Percentiles rank a stretch among this genome's conserved stretches.
Evolutionary conservation across 345 rosid genomes (phyloP).

Genomic region (Dimocarpus longan): DNA sequence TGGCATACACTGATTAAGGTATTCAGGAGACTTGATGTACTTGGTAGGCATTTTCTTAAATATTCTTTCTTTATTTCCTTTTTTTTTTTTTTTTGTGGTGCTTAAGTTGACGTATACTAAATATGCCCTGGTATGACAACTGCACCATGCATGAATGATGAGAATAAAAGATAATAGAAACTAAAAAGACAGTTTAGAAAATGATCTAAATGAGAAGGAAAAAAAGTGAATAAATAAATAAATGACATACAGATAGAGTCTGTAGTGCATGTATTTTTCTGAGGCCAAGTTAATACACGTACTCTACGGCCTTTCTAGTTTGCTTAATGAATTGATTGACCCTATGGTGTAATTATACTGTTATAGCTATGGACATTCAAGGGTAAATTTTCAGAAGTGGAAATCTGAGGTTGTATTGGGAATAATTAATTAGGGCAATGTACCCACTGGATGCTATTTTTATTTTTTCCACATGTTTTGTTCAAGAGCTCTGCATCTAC

Average conservation of each 20-base stretch:
- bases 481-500: too few species aligned
- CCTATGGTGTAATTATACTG: not conserved
- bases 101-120: not conserved
- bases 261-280: too few species aligned
- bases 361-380: not conserved
- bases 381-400: too few species aligned
- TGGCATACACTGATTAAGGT: not conserved
- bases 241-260: not conserved
- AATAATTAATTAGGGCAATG: too few species aligned
- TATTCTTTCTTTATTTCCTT: too few species aligned
- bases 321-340: too few species aligned
- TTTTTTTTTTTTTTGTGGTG: not conserved
- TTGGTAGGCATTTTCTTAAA: not conserved
- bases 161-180: not conserved
- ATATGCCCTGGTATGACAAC: not conserved
- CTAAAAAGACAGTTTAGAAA: not conserved
- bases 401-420: too few species aligned
- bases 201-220: not conserved
- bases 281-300: not conserved
- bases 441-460: too few species aligned
- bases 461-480: too few species aligned
- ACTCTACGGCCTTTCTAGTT: too few species aligned
- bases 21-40: not conserved
- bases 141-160: not conserved
- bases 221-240: too few species aligned